A percentile compares a stretch with the other conserved stretches of the same genome.
phyloP scores from a whole-genome alignment of 768 basidiomycete species.

The Holtermannia corniformis region DNA sequence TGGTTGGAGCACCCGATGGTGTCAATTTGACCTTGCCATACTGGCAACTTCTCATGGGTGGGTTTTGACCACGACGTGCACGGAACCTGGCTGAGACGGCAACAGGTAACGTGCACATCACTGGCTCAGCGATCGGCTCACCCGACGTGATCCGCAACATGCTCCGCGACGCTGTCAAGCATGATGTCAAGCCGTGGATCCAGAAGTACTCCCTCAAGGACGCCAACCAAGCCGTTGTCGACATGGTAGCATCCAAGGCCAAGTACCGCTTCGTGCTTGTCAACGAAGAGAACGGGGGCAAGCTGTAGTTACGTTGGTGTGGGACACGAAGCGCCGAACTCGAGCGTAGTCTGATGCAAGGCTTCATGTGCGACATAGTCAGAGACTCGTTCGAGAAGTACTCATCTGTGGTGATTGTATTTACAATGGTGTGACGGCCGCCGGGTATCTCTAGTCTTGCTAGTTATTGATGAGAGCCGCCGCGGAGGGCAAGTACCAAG shows the following conservation, averaged over 20 bases:
- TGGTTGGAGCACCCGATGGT: constrained; percentile 38
- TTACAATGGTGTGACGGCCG: too few relatives aligned
- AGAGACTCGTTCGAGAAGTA: too few relatives aligned
- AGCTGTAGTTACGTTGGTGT: not conserved
- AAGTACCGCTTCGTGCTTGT: constrained; percentile 36
- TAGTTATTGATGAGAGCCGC: constrained; percentile 48
- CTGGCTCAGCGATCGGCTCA: constrained; percentile 27
- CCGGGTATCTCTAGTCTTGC: too few relatives aligned
- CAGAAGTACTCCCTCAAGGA: constrained; percentile 26
- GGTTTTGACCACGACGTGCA: constrained; percentile 46
- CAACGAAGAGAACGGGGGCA: constrained; percentile 35
- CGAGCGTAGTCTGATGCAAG: too few relatives aligned
- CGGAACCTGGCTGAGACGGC: too few relatives aligned
- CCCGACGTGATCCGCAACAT: constrained; percentile 20
- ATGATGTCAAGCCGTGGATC: constrained; percentile 34
- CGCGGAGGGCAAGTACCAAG: constrained; percentile 88
- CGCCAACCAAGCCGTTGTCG: constrained; percentile 27
- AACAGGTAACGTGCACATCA: constrained; percentile 45
- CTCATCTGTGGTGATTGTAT: too few relatives aligned
- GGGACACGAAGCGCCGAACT: not conserved
- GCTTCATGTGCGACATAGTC: too few relatives aligned
- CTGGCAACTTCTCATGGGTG: constrained; percentile 14
- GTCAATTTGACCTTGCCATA: constrained; percentile 19
- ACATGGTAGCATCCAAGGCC: constrained; percentile 25
- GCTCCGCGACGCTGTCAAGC: constrained; percentile 22